Base-by-base conservation (phyloP, 2,329 filamentous ascomycete species). In the Colletotrichum sojae region DNA sequence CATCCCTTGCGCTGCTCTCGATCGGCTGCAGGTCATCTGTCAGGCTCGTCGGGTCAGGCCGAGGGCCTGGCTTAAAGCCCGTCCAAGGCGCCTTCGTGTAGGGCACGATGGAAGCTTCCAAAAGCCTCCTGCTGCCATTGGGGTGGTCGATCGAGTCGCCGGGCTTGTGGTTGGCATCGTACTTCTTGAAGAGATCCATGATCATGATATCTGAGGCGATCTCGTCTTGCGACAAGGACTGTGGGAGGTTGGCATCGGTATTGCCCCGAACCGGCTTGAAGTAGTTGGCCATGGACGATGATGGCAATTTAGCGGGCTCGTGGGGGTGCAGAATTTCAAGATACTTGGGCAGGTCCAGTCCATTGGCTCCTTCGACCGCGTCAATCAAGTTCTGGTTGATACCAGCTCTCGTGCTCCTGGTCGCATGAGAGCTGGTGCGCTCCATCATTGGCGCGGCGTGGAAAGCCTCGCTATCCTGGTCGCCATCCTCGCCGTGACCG, bases 351-450 rank as follows among this genome's bases (percentile, higher is more conserved):
- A 89, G 81, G 73, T 89, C 87, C 71, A 90, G 87, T 73, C 88
- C 90, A 67, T 85, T 82, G 52, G 91, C 82, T 22, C 85, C 87
- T 75, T 91, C 89, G 31, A 91, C 83, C 15, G 89, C 89, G 71
- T 90, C 88, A 43, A 85, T 75, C 70, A 88, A 88, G 73, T 88
- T 89, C 62, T 86, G 83, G 69, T 83, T 83, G 60, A 84, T 80
- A 27, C 79, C 81, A n/a, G 83, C 88, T 25, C 89, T 84, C 20
- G 87, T 90, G 78, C 89, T 91, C 51, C 89, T 83, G 18, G 90
- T 91, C 13, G 88, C 87, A 69, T 91, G 89, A 10, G 89, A 91
- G 13, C 87, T 84, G 70, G 89, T 88, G 40, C 89, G 85, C 76
- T 91, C 89, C 89, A 91, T 91, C 61, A 81, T 81, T 15, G 84